Evolutionary conservation across 805 yeast species (phyloP), one percentile per base, ranked within the genome.

Genomic region (Kluyveromyces siamensis): DNA sequence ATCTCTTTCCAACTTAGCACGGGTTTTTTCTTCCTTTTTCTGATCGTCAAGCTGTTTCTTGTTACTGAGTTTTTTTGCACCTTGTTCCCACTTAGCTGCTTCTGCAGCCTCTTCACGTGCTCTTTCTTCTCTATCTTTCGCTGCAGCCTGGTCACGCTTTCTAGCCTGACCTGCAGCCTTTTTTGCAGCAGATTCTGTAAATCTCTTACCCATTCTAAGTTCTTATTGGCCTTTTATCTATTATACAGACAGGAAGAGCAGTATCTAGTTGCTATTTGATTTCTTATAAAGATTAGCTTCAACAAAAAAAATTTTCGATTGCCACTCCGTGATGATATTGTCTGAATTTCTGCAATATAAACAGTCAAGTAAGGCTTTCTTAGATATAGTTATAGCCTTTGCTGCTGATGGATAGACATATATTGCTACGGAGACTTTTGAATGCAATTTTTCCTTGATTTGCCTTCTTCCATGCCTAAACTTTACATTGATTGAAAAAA

Each of bases 101-200:
- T 66, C 70, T 43, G 55, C 64, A 14, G 63, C 64, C 44, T 65
- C 70, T 19, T 41, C 35, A 37, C 47, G 51, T n/a, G 50, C 60
- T 11, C 37, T 37, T 41, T 59, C 63, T 16, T 55, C 60, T 21
- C 54, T 50, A 10, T 54, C 54, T 48, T 65, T 66, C 6, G 55
- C 55, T 25, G 49, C 47, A 13, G 58, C 70, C 41, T 65, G 66
- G 16, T 63, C 64, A 41, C 57, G 54, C 50, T 66, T 66, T 50
- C 66, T 63, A 35, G 62, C 65, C 48, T 52, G 54, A 19, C 70
- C 70, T 36, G 61, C 69, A n/a, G 57, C 58, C 47, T 66, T 66
- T 56, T 65, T 66, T 1, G 57, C 59, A 16, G 67, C 68, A 41
- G 67, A 60, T 48, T 66, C 69, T 33, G 59, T 50, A 53, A 65